Evolutionary conservation across 306 rosid genomes (phyloP).

Genomic region (Quercus alba): DNA sequence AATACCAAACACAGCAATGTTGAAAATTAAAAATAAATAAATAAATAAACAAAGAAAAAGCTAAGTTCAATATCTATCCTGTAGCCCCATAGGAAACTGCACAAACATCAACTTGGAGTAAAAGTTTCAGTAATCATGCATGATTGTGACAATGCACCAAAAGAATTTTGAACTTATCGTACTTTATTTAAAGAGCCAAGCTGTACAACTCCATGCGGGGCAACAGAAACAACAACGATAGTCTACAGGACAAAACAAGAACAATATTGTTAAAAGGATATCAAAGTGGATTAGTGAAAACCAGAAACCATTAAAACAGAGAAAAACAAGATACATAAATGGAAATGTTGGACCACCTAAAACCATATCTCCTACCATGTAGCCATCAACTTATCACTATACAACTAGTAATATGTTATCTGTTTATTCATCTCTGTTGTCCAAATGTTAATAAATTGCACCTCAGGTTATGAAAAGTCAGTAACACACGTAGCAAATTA

Average conservation of each 20-base stretch:
- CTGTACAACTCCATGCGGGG: slow-evolving; percentile 89
- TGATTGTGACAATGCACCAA: slow-evolving; percentile 12
- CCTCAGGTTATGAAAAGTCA: not conserved
- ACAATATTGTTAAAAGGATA: slow-evolving; percentile 16
- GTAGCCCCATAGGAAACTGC: slow-evolving; percentile 12
- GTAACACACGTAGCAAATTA: not conserved
- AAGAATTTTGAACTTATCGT: slow-evolving; percentile 28
- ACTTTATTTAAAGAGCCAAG: slow-evolving; percentile 88
- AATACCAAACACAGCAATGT: not conserved
- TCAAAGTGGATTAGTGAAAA: not conserved
- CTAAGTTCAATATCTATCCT: slow-evolving; percentile 7
- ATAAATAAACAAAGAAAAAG: not conserved
- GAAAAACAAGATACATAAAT: not conserved
- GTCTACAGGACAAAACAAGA: slow-evolving; percentile 54
- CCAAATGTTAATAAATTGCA: not conserved
- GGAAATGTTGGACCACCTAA: not conserved
- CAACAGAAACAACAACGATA: slow-evolving; percentile 68
- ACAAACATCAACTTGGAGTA: slow-evolving; percentile 1
- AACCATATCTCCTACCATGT: not conserved
- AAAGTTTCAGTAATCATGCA: not conserved
- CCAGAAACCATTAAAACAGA: not conserved
- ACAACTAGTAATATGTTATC: not conserved
- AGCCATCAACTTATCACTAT: not conserved
- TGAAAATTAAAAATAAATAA: not conserved
- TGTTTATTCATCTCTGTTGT: not conserved